Evolutionary conservation across 139 green algal species (phyloP), one percentile per base, ranked within the genome.

Genomic region (Picochlorum sp.): DNA sequence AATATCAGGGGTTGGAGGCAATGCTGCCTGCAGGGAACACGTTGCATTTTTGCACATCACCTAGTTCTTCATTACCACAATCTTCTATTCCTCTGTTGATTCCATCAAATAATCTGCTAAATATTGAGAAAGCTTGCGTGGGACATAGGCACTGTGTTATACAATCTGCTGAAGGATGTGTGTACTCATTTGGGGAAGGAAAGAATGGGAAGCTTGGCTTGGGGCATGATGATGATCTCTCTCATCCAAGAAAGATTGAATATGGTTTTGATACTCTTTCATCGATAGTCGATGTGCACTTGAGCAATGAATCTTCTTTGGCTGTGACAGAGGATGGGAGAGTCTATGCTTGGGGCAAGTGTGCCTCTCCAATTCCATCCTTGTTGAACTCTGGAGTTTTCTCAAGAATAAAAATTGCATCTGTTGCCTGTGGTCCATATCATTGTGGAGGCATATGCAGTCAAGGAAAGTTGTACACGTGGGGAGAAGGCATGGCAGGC

Each of bases 401-500:
- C 34, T 13, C 21, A 8, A 26, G 49, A 2, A 23, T 56, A 30
- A 24, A 11, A 47, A 58, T 79, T 21, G 4, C 26, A 24, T 74
- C 89, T 66, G 80, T 97, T 24, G 86, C 85, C 0, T 97, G 90
- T 73, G 91, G 91, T 0, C 79, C 90, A 6, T 96, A 81, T 72
- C 92, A 98, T 73, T 81, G 70, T 5, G 88, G 78, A 0, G 87
- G 88, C 0, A 74, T 91, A 21, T 77, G 83, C 5, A 49, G 68
- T 15, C 73, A 74, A 3, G 84, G 90, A 8, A 20, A 52, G 16
- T 80, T 97, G 20, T 97, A 87, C 80, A 95, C 88, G 0, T 98
- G 94, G 89, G 92, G 92, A 18, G 87, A 95, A 58, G 90, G 90
- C n/a, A 71, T 87, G 50, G 88, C 86, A 62, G 89, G 89, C 6